These are phyloP conservation scores for Lactifluus echinatus DNA, from an alignment of 768 basidiomycete genomes.

Conservation along the genomic window DNA sequence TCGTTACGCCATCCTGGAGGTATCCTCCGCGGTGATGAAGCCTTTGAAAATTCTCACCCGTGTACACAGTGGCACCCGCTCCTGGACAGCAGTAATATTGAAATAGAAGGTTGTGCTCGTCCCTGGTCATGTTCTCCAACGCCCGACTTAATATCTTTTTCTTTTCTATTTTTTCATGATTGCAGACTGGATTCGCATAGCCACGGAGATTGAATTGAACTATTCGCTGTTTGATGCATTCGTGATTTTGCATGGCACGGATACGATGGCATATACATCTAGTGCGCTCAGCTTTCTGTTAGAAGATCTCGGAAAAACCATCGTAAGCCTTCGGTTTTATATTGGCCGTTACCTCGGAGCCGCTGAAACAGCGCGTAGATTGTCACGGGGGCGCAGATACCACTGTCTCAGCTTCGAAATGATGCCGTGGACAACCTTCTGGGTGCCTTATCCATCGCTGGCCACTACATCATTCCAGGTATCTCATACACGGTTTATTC, in stretches of 20 bases:
- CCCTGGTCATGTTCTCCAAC: background rate
- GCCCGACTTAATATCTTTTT: slow-evolving; percentile 2
- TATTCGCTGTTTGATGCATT: slow-evolving; percentile 84
- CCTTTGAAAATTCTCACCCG: slow-evolving; percentile 11
- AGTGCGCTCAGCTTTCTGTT: slow-evolving; percentile 86
- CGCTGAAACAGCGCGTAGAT: slow-evolving; percentile 40
- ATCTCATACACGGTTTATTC: slow-evolving; percentile 6
- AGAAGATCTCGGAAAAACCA: slow-evolving; percentile 88
- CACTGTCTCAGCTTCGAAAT: slow-evolving; percentile 83
- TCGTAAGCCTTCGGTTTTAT: slow-evolving; percentile 37
- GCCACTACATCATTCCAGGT: slow-evolving; percentile 90
- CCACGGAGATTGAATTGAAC: slow-evolving; percentile 89
- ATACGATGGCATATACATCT: slow-evolving; percentile 86
- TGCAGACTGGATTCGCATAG: slow-evolving; percentile 83
- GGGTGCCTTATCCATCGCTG: slow-evolving; percentile 82
- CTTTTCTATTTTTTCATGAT: background rate
- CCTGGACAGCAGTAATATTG: slow-evolving; percentile 84
- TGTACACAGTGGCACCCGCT: slow-evolving; percentile 70
- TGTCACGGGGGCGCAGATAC: slow-evolving; percentile 89
- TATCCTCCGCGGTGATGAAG: slow-evolving; percentile 23
- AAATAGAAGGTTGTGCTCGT: slow-evolving; percentile 51
- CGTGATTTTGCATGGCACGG: slow-evolving; percentile 83
- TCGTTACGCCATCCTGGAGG: slow-evolving; percentile 80
- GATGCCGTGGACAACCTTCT: slow-evolving; percentile 92
- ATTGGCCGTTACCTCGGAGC: background rate